These are phyloP conservation scores for Talaromyces verruculosus DNA, from an alignment of 2,329 filamentous ascomycete genomes.

Conservation along the genomic window DNA sequence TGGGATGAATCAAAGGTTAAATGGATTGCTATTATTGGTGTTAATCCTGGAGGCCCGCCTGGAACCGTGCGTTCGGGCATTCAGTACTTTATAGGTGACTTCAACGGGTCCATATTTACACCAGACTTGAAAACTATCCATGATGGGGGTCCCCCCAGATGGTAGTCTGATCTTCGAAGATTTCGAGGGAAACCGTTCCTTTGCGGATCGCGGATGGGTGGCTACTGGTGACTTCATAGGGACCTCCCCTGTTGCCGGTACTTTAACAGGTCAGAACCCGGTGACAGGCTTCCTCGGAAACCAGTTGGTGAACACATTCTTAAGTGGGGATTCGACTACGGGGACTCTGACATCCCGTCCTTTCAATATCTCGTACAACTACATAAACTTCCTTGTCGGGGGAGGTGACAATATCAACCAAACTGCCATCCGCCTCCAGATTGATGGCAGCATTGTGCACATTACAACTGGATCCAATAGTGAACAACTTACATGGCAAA, in stretches of 20 bases:
- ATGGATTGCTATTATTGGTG: conserved; percentile 29
- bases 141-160: not conserved
- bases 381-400: not conserved
- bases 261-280: not conserved
- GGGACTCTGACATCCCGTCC: not conserved
- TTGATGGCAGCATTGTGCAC: not conserved
- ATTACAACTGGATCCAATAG: not conserved
- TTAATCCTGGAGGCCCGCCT: conserved; percentile 34
- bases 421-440: not conserved
- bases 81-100: conserved; percentile 33
- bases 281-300: not conserved
- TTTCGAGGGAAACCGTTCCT: not conserved
- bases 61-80: conserved; percentile 32
- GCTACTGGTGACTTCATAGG: not conserved
- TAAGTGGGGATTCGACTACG: not conserved
- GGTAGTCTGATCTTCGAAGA: not conserved
- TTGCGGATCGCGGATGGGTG: not conserved
- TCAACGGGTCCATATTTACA: conserved; percentile 30
- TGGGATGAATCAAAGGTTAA: conserved; percentile 25
- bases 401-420: not conserved
- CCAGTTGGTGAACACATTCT: not conserved
- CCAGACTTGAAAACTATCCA: conserved; percentile 24
- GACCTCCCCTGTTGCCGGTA: not conserved
- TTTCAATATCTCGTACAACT: not conserved
- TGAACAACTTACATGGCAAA: not conserved